Percentiles rank a stretch among this genome's conserved stretches.
Evolutionary conservation across 495 filamentous ascomycete genomes (phyloP).

Genomic region (Aspergillus sclerotiicarbonarius): DNA sequence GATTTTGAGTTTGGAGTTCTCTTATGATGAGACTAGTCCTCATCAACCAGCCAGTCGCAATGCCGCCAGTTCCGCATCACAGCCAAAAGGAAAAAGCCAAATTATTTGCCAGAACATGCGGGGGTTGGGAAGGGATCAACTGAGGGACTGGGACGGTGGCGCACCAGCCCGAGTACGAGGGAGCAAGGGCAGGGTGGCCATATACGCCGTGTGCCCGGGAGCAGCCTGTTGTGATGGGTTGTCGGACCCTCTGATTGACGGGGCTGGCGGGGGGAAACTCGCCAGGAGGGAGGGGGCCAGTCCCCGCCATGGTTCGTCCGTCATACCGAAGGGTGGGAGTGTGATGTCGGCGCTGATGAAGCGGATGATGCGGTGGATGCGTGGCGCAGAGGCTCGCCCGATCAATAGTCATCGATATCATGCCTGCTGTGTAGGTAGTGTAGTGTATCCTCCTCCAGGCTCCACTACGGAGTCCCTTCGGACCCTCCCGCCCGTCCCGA

Average conservation of each 20-base stretch:
- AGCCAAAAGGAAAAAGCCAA: constrained; percentile 4
- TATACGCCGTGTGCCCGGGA: constrained; percentile 6
- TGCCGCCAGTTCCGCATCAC: neutral
- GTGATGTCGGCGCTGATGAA: neutral
- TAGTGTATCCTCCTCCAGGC: neutral
- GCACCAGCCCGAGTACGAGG: constrained; percentile 7
- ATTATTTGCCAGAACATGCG: constrained; percentile 7
- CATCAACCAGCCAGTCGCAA: constrained; percentile 1
- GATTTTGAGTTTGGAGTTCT: neutral
- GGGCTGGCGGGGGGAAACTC: constrained; percentile 3
- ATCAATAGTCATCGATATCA: neutral
- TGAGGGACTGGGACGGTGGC: constrained; percentile 17
- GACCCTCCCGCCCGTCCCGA: constrained; percentile 6
- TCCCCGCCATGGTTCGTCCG: constrained; percentile 14
- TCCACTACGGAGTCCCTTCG: neutral
- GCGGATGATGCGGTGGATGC: constrained; percentile 6
- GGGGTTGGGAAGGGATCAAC: constrained; percentile 10
- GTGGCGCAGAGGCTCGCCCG: neutral
- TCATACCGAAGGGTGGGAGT: constrained; percentile 6
- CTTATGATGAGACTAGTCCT: constrained; percentile 1
- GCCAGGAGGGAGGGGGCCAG: neutral
- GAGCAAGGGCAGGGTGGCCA: constrained; percentile 7
- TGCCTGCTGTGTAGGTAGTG: neutral
- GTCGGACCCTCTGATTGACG: constrained; percentile 10
- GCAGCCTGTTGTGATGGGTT: constrained; percentile 1